Conservation (phyloP, 768 basidiomycete genomes). For the Suillus subalutaceus region DNA sequence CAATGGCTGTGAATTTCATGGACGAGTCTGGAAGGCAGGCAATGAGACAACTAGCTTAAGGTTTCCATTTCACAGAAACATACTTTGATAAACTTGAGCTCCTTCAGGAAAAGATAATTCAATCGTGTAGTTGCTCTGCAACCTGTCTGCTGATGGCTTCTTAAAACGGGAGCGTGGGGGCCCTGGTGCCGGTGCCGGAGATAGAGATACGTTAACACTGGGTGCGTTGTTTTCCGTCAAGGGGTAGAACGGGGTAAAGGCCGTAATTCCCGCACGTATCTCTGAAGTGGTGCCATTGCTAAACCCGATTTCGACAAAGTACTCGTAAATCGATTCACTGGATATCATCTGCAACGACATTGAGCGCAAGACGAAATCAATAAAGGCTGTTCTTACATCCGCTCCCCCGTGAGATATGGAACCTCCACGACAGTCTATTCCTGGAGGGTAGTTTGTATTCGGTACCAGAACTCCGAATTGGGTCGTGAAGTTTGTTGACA, state of each 20-base stretch:
- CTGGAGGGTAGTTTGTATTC: conserved; percentile 26
- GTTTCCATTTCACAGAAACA: not conserved
- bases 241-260: conserved; percentile 7
- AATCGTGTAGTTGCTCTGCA: conserved; percentile 14
- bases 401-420: not conserved
- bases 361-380: not conserved
- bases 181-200: not conserved
- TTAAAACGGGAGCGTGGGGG: no score
- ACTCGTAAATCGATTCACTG: conserved; percentile 22
- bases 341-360: not conserved
- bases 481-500: not conserved
- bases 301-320: conserved; percentile 19
- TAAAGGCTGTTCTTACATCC: not conserved
- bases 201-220: not conserved
- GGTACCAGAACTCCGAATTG: conserved; percentile 22
- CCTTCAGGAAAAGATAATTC: conserved; percentile 4
- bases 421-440: conserved; percentile 8
- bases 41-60: not conserved
- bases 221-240: not conserved
- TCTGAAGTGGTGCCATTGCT: conserved; percentile 20
- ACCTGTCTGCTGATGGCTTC: not conserved
- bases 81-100: conserved; percentile 1
- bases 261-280: conserved; percentile 11
- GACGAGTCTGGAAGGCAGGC: not conserved
- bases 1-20: not conserved